Percentiles rank a stretch among this genome's conserved stretches.
phyloP scores from a whole-genome alignment of 2,329 filamentous ascomycete species.

The Bisporella sp. region DNA sequence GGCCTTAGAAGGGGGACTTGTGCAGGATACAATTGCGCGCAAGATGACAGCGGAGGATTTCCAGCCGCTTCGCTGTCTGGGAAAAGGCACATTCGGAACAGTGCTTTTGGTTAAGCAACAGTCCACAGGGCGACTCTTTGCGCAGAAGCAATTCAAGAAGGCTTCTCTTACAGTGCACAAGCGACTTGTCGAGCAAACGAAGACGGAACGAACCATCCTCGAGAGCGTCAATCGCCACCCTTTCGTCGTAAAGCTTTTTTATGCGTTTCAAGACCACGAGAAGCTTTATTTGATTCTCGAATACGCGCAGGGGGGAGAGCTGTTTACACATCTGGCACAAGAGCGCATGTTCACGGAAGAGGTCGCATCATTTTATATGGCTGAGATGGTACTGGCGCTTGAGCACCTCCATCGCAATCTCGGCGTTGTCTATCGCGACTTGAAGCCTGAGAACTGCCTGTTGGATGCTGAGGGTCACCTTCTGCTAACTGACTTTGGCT shows the following conservation, averaged over 20 bases:
- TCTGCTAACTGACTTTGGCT: slow-evolving; percentile 90
- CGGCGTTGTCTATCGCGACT: slow-evolving; percentile 90
- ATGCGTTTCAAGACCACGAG: slow-evolving; percentile 96
- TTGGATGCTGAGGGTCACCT: slow-evolving; percentile 87
- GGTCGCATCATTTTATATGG: slow-evolving; percentile 94
- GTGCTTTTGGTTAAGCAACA: slow-evolving; percentile 90
- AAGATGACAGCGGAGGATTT: slow-evolving; percentile 95
- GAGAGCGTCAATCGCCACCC: slow-evolving; percentile 95
- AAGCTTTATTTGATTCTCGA: slow-evolving; percentile 96
- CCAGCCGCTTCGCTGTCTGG: slow-evolving; percentile 81
- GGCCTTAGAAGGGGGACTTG: slow-evolving; percentile 46
- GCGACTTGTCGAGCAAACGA: slow-evolving; percentile 92
- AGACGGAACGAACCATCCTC: slow-evolving; percentile 89
- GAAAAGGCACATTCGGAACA: slow-evolving; percentile 93
- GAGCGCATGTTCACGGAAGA: slow-evolving; percentile 94
- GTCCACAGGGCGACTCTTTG: slow-evolving; percentile 80
- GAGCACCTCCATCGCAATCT: slow-evolving; percentile 88
- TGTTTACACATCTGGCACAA: slow-evolving; percentile 89
- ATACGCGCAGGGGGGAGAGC: slow-evolving; percentile 92
- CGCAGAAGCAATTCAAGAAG: slow-evolving; percentile 98
- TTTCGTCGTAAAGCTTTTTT: slow-evolving; percentile 96
- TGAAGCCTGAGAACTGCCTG: slow-evolving; percentile 97
- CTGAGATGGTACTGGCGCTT: slow-evolving; percentile 90
- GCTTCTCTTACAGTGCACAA: slow-evolving; percentile 93
- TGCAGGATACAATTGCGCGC: slow-evolving; percentile 40